Evolutionary conservation across 2,329 filamentous ascomycete genomes (phyloP), one percentile per base, ranked within the genome.

Genomic region (Calonectria pseudoreteaudii): DNA sequence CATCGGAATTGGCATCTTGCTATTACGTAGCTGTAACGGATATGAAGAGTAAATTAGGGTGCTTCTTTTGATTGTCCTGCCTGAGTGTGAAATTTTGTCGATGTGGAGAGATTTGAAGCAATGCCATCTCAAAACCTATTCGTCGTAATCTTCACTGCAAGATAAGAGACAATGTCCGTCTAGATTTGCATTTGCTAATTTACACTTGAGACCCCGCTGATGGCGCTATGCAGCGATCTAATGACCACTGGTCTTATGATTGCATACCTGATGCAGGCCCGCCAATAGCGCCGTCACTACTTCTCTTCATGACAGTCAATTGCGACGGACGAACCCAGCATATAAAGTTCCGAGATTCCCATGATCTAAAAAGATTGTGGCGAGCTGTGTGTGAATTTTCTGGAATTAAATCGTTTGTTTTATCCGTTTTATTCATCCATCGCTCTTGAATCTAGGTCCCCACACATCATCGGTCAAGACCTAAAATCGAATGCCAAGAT

Each of bases 1-100:
- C 71, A 66, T 20, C 66, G 66, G 26, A 53, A 53, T 34, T 73
- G 71, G 71, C 41, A 68, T 8, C 71, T 73, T 31, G 47, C 71
- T 16, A 66, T 73, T 23, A 36, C 71, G 10, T 73, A 68, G 23
- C 26, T 44, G 1, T 6, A 41, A 53, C 20, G 5, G 9, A 23
- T n/a, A 4, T 7, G 18, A 23, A 47, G 5, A 9, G n/a, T 13
- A n/a, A 44, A 44, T 8, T 9, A 44, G 7, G 6, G 8, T 20
- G 2, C 38, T 41, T 41, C 4, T 8, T 7, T 44, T 9, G 7
- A 6, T 20, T 44, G 5, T 13, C 8, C 14, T 6, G 16, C 38
- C 14, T 16, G 3, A 10, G 36, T 14, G 31, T 34, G 6, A 8
- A 10, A 11, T 11, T 34, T 34, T 16, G 36, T 16, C 13, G 13